Evolutionary conservation across 1,284 basidiomycete genomes (phyloP).

Genomic region (Rhodotorula sp.): DNA sequence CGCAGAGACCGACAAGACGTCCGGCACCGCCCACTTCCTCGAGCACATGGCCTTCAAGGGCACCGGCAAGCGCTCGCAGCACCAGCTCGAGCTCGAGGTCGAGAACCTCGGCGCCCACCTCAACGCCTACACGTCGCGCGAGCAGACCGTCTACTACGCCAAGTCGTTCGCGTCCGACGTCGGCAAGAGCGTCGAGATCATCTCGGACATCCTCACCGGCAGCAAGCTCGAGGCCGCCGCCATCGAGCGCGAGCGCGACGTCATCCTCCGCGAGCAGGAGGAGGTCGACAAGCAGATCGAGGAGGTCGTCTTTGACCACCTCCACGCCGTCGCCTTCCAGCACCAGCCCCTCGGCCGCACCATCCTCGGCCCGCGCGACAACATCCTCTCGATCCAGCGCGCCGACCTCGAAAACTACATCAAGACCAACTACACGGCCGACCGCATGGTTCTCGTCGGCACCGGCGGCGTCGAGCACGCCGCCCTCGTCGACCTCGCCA

Average conservation of each 20-base stretch:
- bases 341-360: slow-evolving; percentile 90
- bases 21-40: slow-evolving; percentile 97
- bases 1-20: slow-evolving; percentile 90
- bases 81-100: slow-evolving; percentile 92
- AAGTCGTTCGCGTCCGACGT: slow-evolving; percentile 99
- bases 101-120: slow-evolving; percentile 98
- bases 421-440: slow-evolving; percentile 96
- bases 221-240: slow-evolving; percentile 87
- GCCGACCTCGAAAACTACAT: slow-evolving; percentile 90
- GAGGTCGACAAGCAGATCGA: slow-evolving; percentile 98
- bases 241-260: slow-evolving; percentile 94
- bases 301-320: slow-evolving; percentile 98
- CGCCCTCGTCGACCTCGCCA: slow-evolving; percentile 90
- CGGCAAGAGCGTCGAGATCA: slow-evolving; percentile 87
- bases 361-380: slow-evolving; percentile 93
- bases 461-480: slow-evolving; percentile 92
- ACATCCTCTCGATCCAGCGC: slow-evolving; percentile 93
- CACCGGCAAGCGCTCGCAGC: slow-evolving; percentile 84
- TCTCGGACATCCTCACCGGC: slow-evolving; percentile 97
- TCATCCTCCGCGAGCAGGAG: slow-evolving; percentile 96
- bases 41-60: slow-evolving; percentile 90
- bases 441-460: slow-evolving; percentile 98
- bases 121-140: slow-evolving; percentile 97
- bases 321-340: slow-evolving; percentile 96
- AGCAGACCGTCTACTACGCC: slow-evolving; percentile 99